These are phyloP conservation scores for Cystoderma amianthinum DNA, from an alignment of 768 basidiomycete genomes.

Conservation along the genomic window DNA sequence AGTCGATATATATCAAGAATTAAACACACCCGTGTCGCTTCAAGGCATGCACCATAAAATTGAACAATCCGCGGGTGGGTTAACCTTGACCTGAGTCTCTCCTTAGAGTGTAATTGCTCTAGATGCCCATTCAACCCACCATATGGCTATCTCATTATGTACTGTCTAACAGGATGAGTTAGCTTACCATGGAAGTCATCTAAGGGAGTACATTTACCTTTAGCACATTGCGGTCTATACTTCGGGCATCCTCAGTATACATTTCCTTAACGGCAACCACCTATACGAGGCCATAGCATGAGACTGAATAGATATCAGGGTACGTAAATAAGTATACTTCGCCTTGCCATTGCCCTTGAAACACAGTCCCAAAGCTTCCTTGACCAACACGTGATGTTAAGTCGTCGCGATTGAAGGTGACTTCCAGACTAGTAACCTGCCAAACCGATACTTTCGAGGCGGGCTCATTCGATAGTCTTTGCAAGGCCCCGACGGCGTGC, in stretches of 20 bases:
- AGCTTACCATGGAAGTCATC: not conserved
- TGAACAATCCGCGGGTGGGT: slow-evolving; percentile 1
- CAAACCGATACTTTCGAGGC: no score
- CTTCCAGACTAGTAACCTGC: no score
- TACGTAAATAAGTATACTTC: not conserved
- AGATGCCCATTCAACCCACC: not conserved
- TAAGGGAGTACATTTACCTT: not conserved
- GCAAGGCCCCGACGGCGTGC: no score
- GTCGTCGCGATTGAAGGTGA: no score
- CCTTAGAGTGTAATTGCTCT: no score
- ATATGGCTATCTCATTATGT: not conserved
- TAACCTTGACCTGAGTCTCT: not conserved
- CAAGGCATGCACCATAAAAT: slow-evolving; percentile 4
- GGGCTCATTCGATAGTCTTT: no score
- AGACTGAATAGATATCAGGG: not conserved
- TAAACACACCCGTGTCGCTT: not conserved
- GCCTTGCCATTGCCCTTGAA: no score
- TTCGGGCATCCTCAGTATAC: not conserved
- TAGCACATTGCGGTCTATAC: not conserved
- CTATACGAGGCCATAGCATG: not conserved
- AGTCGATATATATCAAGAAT: not conserved
- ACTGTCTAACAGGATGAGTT: not conserved
- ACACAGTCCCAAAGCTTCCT: no score
- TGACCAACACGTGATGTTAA: no score
- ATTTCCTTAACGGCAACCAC: not conserved